Percentiles rank a stretch among this genome's conserved stretches.
Conservation (phyloP, 768 basidiomycete genomes). For the Piloderma croceum region DNA sequence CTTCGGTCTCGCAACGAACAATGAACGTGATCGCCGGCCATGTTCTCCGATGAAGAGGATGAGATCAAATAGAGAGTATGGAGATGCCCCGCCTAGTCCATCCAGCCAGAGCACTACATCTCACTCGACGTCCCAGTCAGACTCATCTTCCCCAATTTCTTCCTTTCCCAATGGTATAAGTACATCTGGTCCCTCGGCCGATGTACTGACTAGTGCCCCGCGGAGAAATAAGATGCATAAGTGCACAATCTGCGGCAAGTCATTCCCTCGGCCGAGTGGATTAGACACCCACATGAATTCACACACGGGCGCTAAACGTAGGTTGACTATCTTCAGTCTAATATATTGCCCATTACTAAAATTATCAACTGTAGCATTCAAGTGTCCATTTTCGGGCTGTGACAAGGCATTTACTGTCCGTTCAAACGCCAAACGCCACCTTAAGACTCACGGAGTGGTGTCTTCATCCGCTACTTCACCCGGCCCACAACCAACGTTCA, state of each 20-base stretch:
- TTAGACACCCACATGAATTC: conserved; percentile 55
- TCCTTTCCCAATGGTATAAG: too few species aligned
- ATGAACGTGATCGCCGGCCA: too few species aligned
- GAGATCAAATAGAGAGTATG: too few species aligned
- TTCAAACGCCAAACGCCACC: conserved; percentile 76
- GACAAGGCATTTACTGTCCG: conserved; percentile 67
- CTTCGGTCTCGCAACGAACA: too few species aligned
- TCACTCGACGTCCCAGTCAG: too few species aligned
- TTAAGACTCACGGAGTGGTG: conserved; percentile 71
- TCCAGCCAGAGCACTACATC: too few species aligned
- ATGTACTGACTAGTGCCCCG: too few species aligned
- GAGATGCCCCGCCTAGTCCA: too few species aligned
- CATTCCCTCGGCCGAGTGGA: conserved; percentile 53
- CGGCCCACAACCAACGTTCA: neutral
- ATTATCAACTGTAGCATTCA: conserved; percentile 32
- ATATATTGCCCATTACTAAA: too few species aligned
- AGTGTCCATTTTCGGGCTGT: conserved; percentile 57
- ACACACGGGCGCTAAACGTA: conserved; percentile 49
- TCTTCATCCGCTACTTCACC: conserved; percentile 1
- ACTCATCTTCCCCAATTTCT: too few species aligned
- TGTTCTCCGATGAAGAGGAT: too few species aligned
- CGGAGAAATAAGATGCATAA: conserved; percentile 55
- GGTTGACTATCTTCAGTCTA: conserved; percentile 11
- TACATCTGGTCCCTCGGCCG: too few species aligned
- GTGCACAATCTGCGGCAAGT: conserved; percentile 44